Evolutionary conservation across 352 stramenopile genomes (phyloP).

Genomic region (Hyaloperonospora arabidopsidis): DNA sequence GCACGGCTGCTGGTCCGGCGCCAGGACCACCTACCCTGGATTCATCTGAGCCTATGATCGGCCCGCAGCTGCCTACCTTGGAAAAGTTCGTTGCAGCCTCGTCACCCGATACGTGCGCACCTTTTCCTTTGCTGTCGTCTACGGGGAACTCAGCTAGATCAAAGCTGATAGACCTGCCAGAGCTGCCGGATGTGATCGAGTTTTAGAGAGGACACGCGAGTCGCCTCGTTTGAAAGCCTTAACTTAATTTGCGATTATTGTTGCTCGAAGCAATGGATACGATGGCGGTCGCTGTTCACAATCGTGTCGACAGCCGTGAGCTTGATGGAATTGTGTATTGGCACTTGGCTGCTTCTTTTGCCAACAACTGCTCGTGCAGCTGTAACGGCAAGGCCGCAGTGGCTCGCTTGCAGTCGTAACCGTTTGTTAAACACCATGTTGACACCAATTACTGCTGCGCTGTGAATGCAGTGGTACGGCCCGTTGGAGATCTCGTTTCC

Average conservation of each 20-base stretch:
- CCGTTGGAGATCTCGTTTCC: no score
- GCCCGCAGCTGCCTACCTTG: conserved; percentile 34
- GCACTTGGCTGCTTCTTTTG: no score
- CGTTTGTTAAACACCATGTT: no score
- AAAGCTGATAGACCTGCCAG: conserved; percentile 33
- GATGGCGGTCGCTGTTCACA: no score
- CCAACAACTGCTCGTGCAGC: no score
- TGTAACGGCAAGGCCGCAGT: no score
- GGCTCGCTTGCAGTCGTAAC: no score
- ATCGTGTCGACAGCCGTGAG: not conserved
- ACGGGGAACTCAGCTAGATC: conserved; percentile 2
- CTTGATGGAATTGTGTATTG: not conserved
- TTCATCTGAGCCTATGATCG: conserved; percentile 35
- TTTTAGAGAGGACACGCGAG: conserved; percentile 23
- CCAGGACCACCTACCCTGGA: conserved; percentile 20
- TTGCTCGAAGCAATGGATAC: not conserved
- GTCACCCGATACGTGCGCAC: conserved; percentile 16
- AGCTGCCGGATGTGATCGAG: conserved; percentile 47
- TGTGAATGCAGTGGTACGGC: no score
- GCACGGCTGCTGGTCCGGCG: conserved; percentile 16
- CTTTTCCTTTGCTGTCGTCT: conserved; percentile 12
- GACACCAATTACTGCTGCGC: no score
- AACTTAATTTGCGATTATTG: conserved; percentile 29
- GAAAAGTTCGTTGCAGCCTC: conserved; percentile 23
- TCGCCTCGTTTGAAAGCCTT: conserved; percentile 12